Percentiles rank a stretch among this genome's conserved stretches.
Conservation (phyloP, 306 rosid species). For the Phaseolus lunatus region DNA sequence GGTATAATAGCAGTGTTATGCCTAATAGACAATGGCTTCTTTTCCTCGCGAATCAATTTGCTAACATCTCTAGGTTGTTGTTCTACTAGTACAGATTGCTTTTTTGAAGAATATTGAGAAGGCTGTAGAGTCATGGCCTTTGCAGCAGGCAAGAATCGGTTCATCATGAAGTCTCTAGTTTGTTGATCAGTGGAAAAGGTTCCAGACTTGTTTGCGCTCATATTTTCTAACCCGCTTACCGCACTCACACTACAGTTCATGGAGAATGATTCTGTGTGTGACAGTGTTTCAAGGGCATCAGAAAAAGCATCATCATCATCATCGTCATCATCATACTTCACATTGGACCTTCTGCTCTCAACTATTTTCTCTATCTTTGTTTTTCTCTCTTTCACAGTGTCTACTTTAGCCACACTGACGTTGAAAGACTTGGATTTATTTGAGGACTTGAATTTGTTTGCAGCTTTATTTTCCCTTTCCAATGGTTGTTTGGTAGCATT, state of each 20-base stretch:
- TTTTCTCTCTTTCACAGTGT: slow-evolving; percentile 44
- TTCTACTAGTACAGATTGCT: slow-evolving; percentile 62
- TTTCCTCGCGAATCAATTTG: slow-evolving; percentile 56
- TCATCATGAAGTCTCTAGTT: slow-evolving; percentile 91
- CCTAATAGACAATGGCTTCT: slow-evolving; percentile 48
- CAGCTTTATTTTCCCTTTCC: slow-evolving; percentile 51
- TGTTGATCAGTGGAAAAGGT: slow-evolving; percentile 69
- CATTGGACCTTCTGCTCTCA: slow-evolving; percentile 49
- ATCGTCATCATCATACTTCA: slow-evolving; percentile 33
- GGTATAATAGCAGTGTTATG: slow-evolving; percentile 56
- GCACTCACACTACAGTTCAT: slow-evolving; percentile 79
- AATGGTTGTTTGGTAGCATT: slow-evolving; percentile 42
- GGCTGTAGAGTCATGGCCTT: slow-evolving; percentile 87
- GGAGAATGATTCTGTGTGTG: slow-evolving; percentile 69
- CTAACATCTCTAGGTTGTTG: slow-evolving; percentile 66
- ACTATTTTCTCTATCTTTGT: slow-evolving; percentile 39
- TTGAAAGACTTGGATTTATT: slow-evolving; percentile 50
- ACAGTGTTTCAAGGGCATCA: slow-evolving; percentile 72
- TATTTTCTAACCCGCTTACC: slow-evolving; percentile 64
- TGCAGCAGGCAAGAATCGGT: slow-evolving; percentile 94
- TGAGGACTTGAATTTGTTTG: slow-evolving; percentile 31
- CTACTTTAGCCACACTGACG: slow-evolving; percentile 40
- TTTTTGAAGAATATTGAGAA: slow-evolving; percentile 69
- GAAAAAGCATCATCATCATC: slow-evolving; percentile 64
- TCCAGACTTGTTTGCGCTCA: slow-evolving; percentile 56